Conservation (phyloP, 2,329 filamentous ascomycete species). For the Calonectria pseudoreteaudii region DNA sequence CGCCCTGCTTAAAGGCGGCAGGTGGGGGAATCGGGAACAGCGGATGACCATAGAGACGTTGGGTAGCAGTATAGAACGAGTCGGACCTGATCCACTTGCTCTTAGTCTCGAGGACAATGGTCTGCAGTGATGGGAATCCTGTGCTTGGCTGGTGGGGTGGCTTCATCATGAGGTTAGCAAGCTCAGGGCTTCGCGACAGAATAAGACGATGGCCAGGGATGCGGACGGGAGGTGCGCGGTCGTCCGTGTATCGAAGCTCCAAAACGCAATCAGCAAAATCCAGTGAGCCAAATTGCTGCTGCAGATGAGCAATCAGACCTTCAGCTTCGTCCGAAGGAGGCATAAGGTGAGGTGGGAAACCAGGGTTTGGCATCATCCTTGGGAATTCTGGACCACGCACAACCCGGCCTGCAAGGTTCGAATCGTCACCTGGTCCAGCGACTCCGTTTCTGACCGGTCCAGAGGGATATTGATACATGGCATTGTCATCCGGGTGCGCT, state of each 20-base stretch:
- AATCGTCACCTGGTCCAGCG: conserved; percentile 46
- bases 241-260: conserved; percentile 58
- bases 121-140: conserved; percentile 40
- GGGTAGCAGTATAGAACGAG: conserved; percentile 67
- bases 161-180: conserved; percentile 44
- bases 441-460: conserved; percentile 54
- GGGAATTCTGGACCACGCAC: conserved; percentile 46
- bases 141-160: conserved; percentile 46
- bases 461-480: conserved; percentile 54
- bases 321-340: conserved; percentile 48
- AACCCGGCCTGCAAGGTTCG: conserved; percentile 46
- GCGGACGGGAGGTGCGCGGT: conserved; percentile 51
- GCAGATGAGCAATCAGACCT: conserved; percentile 54
- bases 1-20: conserved; percentile 41
- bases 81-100: conserved; percentile 67
- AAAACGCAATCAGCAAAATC: conserved; percentile 58
- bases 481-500: conserved; percentile 58
- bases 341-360: conserved; percentile 44
- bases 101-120: conserved; percentile 58
- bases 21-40: conserved; percentile 54
- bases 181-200: conserved; percentile 61
- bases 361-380: conserved; percentile 48
- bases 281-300: conserved; percentile 48
- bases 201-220: conserved; percentile 68
- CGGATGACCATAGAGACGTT: conserved; percentile 67